These are phyloP conservation scores for Hypericum perforatum DNA, from an alignment of 345 rosid genomes.

Conservation along the genomic window DNA sequence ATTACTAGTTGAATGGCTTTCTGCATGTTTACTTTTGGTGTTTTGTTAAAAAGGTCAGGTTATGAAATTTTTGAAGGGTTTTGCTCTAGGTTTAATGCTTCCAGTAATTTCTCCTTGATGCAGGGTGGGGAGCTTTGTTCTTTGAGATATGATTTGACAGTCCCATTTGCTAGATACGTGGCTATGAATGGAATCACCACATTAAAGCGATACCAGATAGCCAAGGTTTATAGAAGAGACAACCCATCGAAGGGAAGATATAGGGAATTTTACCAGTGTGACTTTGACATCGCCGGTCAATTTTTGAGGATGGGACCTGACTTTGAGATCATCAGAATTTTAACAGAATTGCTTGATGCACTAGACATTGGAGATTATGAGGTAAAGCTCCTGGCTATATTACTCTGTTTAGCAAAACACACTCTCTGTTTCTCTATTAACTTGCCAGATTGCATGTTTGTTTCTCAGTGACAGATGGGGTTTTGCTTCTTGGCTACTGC, in stretches of 20 bases:
- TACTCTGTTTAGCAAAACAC: too few relatives aligned
- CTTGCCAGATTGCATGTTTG: too few relatives aligned
- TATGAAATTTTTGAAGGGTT: too few relatives aligned
- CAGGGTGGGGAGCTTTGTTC: constrained; percentile 99
- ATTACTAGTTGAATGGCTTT: too few relatives aligned
- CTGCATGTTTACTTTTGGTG: too few relatives aligned
- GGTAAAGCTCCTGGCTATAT: constrained; percentile 27
- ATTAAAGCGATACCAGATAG: constrained; percentile 78
- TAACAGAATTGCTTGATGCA: constrained; percentile 74
- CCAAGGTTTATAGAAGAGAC: constrained; percentile 85
- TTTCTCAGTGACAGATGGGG: too few relatives aligned
- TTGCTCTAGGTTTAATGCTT: background rate
- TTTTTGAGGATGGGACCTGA: constrained; percentile 91
- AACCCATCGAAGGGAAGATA: constrained; percentile 92
- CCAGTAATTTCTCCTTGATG: constrained; percentile 1
- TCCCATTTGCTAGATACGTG: constrained; percentile 86
- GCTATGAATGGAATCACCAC: constrained; percentile 85
- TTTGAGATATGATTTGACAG: constrained; percentile 82
- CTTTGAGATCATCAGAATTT: constrained; percentile 61
- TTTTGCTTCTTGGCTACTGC: too few relatives aligned
- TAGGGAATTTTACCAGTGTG: constrained; percentile 97
- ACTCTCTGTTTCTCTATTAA: too few relatives aligned
- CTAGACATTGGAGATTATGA: constrained; percentile 78
- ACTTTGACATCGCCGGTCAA: constrained; percentile 87
- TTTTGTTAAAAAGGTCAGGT: too few relatives aligned